Conservation (phyloP, 2,329 filamentous ascomycete species). For the Fusarium circinatum region DNA sequence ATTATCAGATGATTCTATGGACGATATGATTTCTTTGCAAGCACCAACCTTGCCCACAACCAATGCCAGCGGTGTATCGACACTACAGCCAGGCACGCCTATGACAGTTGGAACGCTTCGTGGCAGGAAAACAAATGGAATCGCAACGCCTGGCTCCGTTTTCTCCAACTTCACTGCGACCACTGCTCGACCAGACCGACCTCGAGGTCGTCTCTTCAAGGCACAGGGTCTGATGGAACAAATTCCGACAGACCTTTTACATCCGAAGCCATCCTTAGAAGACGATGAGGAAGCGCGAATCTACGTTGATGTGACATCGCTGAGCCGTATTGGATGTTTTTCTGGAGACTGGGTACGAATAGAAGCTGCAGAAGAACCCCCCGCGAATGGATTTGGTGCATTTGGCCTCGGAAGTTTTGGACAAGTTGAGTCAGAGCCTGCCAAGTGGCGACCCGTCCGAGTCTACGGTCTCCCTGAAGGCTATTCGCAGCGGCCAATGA, state of each 20-base stretch:
- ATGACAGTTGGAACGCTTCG: slow-evolving; percentile 71
- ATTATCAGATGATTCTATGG: slow-evolving; percentile 88
- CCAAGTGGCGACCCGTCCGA: slow-evolving; percentile 82
- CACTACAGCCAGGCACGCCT: slow-evolving; percentile 83
- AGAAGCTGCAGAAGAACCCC: slow-evolving; percentile 80
- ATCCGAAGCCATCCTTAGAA: slow-evolving; percentile 79
- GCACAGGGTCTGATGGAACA: slow-evolving; percentile 77
- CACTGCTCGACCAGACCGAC: slow-evolving; percentile 78
- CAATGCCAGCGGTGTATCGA: slow-evolving; percentile 81
- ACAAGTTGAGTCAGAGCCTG: slow-evolving; percentile 63
- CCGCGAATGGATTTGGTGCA: slow-evolving; percentile 70
- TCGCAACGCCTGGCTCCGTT: slow-evolving; percentile 85
- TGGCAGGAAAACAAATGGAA: slow-evolving; percentile 73
- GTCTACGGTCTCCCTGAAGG: slow-evolving; percentile 90
- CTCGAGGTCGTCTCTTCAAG: slow-evolving; percentile 83
- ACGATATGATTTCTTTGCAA: slow-evolving; percentile 91
- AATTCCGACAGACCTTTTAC: slow-evolving; percentile 81
- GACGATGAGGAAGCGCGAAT: slow-evolving; percentile 92
- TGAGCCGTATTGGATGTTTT: slow-evolving; percentile 93
- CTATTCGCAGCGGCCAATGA: slow-evolving; percentile 69
- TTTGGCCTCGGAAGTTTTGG: slow-evolving; percentile 75
- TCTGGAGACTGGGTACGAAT: slow-evolving; percentile 96
- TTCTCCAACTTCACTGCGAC: slow-evolving; percentile 89
- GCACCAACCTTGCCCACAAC: slow-evolving; percentile 82
- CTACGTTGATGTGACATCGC: slow-evolving; percentile 86